Conservation (phyloP, 2,329 filamentous ascomycete species). For the Colletotrichum sp. region DNA sequence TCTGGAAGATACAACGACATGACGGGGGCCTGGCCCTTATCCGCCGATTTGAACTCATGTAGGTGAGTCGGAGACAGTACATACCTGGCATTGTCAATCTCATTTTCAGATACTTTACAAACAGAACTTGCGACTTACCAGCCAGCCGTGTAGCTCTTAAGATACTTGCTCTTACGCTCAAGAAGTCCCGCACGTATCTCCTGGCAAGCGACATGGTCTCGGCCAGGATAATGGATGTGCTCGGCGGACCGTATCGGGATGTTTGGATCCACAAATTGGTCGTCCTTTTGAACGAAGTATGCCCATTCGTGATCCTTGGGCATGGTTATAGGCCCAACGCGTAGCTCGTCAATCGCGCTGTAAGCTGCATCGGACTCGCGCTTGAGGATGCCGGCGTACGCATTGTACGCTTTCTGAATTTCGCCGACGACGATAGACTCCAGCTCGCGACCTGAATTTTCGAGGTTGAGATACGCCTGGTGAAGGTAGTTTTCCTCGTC, state of each 20-base stretch:
- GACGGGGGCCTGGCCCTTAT: conserved; percentile 87
- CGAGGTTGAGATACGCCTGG: conserved; percentile 91
- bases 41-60: conserved; percentile 98
- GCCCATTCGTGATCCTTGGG: conserved; percentile 93
- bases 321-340: conserved; percentile 87
- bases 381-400: conserved; percentile 89
- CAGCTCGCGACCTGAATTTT: conserved; percentile 91
- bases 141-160: conserved; percentile 95
- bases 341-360: conserved; percentile 79
- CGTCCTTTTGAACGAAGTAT: conserved; percentile 78
- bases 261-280: conserved; percentile 86
- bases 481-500: conserved; percentile 98
- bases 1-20: conserved; percentile 97
- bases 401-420: conserved; percentile 97
- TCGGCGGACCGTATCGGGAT: conserved; percentile 79
- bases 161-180: conserved; percentile 97
- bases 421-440: conserved; percentile 97
- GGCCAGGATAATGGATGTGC: conserved; percentile 90
- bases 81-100: conserved; percentile 65
- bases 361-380: conserved; percentile 87
- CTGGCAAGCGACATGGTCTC: conserved; percentile 78
- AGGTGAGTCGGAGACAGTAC: conserved; percentile 95
- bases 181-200: conserved; percentile 91
- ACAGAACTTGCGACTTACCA: conserved; percentile 66
- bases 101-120: not conserved